Evolutionary conservation across 306 rosid genomes (phyloP).

Genomic region (Prunus kanzakura): DNA sequence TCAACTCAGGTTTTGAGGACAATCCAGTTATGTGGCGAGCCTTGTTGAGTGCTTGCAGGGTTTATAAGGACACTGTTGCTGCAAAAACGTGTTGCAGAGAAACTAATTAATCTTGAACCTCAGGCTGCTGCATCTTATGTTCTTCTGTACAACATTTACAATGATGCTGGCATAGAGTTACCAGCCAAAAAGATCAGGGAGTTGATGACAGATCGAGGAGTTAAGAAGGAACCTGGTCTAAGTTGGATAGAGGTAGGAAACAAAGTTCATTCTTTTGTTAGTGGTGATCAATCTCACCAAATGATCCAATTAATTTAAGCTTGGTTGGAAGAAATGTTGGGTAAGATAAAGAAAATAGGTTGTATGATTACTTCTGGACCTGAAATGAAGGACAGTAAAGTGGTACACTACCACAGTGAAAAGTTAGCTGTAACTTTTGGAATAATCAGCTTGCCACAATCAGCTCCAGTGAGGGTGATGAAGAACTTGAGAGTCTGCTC

Average conservation of each 20-base stretch:
- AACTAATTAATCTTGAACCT: slow-evolving; percentile 57
- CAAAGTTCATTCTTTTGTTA: slow-evolving; percentile 46
- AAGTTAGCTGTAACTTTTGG: slow-evolving; percentile 65
- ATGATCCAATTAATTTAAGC: slow-evolving; percentile 37
- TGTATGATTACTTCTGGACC: slow-evolving; percentile 18
- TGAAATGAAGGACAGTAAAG: not conserved
- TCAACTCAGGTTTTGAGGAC: slow-evolving; percentile 34
- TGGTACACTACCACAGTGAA: slow-evolving; percentile 50
- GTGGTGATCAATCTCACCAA: slow-evolving; percentile 47
- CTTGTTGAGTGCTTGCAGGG: slow-evolving; percentile 56
- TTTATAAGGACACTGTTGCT: slow-evolving; percentile 38
- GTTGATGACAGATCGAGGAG: slow-evolving; percentile 44
- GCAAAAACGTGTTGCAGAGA: slow-evolving; percentile 44
- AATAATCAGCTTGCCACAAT: slow-evolving; percentile 40
- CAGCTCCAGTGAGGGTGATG: slow-evolving; percentile 63
- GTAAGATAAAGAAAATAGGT: slow-evolving; percentile 26
- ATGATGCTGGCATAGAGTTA: slow-evolving; percentile 41
- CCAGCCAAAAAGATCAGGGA: slow-evolving; percentile 42
- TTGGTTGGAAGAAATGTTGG: slow-evolving; percentile 37
- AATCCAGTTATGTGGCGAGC: slow-evolving; percentile 64
- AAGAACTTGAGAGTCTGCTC: slow-evolving; percentile 60
- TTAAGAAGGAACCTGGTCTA: slow-evolving; percentile 67
- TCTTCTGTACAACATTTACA: slow-evolving; percentile 55
- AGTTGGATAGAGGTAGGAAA: slow-evolving; percentile 63
- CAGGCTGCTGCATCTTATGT: slow-evolving; percentile 49